A percentile compares a stretch with the other conserved stretches of the same genome.
Evolutionary conservation across 2,329 filamentous ascomycete species (phyloP).

Genomic region (Trichoderma citrinoviride): DNA sequence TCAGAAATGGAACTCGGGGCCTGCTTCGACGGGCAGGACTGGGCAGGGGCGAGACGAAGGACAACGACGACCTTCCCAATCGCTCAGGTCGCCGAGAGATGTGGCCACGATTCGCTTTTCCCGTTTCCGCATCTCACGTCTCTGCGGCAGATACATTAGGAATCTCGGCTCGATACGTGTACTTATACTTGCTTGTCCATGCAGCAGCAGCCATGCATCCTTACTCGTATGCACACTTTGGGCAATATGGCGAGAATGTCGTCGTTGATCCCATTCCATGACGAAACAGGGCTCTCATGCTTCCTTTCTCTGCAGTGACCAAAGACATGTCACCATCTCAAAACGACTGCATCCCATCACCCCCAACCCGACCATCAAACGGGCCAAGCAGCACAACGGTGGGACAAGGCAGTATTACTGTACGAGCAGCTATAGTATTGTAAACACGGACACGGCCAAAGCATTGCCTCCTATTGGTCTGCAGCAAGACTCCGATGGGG

Average conservation of each 20-base stretch:
- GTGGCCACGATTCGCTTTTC: not conserved
- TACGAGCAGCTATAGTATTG: no score
- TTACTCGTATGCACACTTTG: not conserved
- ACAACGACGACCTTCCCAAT: constrained; percentile 10
- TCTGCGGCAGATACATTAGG: not conserved
- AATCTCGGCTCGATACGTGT: no score
- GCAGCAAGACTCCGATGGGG: not conserved
- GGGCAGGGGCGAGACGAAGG: not conserved
- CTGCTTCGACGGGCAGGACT: not conserved
- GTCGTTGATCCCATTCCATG: not conserved
- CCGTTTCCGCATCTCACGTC: not conserved
- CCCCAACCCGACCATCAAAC: no score
- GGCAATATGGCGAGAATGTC: no score
- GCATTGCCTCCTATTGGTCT: not conserved
- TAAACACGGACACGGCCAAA: not conserved
- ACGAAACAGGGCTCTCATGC: not conserved
- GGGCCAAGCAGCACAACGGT: not conserved
- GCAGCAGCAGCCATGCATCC: not conserved
- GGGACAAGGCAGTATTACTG: no score
- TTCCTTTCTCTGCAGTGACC: not conserved
- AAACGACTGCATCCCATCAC: no score
- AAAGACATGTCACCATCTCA: no score
- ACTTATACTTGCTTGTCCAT: no score
- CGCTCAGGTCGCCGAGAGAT: not conserved
- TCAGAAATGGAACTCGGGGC: constrained; percentile 13